Percentiles rank a stretch among this genome's conserved stretches.
These are phyloP conservation scores for Curvularia sp. DNA, from an alignment of 2,329 filamentous ascomycete species.

Conservation along the genomic window DNA sequence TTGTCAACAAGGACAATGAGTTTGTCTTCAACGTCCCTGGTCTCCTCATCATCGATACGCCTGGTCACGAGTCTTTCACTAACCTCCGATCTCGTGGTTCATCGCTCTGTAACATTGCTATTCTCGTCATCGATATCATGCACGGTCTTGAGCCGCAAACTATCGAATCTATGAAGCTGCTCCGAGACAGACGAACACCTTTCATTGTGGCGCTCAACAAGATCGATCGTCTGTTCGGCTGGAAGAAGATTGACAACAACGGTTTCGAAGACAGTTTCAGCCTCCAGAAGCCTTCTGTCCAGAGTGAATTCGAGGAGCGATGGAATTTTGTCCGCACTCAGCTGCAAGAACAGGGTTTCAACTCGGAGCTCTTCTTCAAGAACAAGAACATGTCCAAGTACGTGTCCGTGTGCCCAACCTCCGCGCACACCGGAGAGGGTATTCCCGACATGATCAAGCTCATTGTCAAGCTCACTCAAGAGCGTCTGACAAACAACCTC, in stretches of 20 bases:
- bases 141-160: constrained; percentile 98
- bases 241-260: constrained; percentile 99
- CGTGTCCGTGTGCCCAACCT: constrained; percentile 96
- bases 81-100: constrained; percentile 96
- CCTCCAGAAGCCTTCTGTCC: constrained; percentile 89
- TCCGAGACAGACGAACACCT: constrained; percentile 91
- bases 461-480: constrained; percentile 88
- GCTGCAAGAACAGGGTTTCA: constrained; percentile 96
- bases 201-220: constrained; percentile 99
- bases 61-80: constrained; percentile 99
- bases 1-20: constrained; percentile 86
- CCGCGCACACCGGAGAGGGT: constrained; percentile 98
- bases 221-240: constrained; percentile 98
- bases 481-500: constrained; percentile 94
- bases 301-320: constrained; percentile 92
- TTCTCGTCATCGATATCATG: constrained; percentile 99
- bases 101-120: constrained; percentile 98
- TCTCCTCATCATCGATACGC: constrained; percentile 95
- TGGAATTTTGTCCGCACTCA: constrained; percentile 90
- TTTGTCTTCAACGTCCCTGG: constrained; percentile 99
- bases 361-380: constrained; percentile 94
- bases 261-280: constrained; percentile 92
- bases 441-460: constrained; percentile 99
- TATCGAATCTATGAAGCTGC: constrained; percentile 92
- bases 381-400: constrained; percentile 96